These are phyloP conservation scores for Rutidosis leptorrhynchoides DNA, from an alignment of 129 eudicot genomes.

Conservation along the genomic window DNA sequence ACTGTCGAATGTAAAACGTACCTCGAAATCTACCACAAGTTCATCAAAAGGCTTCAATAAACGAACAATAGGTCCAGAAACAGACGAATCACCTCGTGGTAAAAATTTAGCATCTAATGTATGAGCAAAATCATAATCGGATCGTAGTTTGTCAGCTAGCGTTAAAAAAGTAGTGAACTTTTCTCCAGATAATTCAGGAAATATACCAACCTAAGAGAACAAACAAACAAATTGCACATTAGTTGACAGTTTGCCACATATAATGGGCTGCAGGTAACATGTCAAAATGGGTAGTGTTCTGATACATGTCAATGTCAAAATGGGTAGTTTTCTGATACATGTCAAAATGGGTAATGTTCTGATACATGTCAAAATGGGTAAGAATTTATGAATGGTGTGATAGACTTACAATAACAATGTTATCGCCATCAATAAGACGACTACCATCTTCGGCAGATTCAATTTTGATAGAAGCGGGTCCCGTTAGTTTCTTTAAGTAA, in stretches of 20 bases:
- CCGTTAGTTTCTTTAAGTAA: conserved; percentile 66
- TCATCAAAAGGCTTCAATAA: conserved; percentile 96
- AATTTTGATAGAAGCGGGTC: conserved; percentile 70
- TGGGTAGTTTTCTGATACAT: background rate
- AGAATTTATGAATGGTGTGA: conserved; percentile 1
- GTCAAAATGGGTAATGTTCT: background rate
- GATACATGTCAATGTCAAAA: background rate
- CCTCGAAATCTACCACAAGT: conserved; percentile 80
- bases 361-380: background rate
- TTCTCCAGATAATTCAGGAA: conserved; percentile 87
- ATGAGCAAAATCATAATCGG: conserved; percentile 78
- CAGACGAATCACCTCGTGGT: conserved; percentile 81
- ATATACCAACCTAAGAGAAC: conserved; percentile 68
- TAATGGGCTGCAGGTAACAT: background rate
- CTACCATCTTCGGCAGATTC: conserved; percentile 61
- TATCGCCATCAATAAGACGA: conserved; percentile 44
- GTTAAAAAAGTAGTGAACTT: conserved; percentile 53
- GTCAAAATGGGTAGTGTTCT: background rate
- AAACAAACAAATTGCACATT: conserved; percentile 7
- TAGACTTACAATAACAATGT: conserved; percentile 69
- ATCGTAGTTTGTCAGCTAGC: conserved; percentile 69
- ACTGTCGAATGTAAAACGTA: conserved; percentile 14
- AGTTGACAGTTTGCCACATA: background rate
- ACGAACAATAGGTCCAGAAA: conserved; percentile 63
- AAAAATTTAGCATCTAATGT: conserved; percentile 66